These are phyloP conservation scores for Lachancea sp. DNA, from an alignment of 805 yeast species.

Conservation along the genomic window DNA sequence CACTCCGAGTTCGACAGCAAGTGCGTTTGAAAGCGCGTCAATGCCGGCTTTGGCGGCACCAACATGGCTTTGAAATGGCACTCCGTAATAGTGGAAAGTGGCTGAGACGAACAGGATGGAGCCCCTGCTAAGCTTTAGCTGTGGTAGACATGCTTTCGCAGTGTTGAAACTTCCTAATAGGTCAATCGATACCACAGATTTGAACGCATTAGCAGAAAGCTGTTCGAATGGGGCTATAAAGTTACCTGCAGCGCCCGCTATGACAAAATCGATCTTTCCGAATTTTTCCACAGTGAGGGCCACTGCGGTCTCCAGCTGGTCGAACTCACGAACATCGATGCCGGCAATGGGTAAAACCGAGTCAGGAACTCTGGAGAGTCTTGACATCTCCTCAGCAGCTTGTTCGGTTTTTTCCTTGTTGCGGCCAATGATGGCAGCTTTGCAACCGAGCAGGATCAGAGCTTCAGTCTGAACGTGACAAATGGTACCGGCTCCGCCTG, in stretches of 20 bases:
- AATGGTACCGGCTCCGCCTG: slow-evolving; percentile 97
- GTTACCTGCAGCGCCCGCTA: slow-evolving; percentile 96
- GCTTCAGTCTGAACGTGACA: slow-evolving; percentile 89
- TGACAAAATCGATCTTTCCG: slow-evolving; percentile 79
- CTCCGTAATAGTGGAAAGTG: slow-evolving; percentile 83
- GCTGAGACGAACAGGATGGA: slow-evolving; percentile 75
- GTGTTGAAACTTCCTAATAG: slow-evolving; percentile 85
- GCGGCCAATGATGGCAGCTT: slow-evolving; percentile 82
- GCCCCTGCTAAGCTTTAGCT: slow-evolving; percentile 63
- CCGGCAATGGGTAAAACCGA: slow-evolving; percentile 61
- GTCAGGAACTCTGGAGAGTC: slow-evolving; percentile 36
- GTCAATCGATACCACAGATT: slow-evolving; percentile 81
- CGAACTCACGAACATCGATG: slow-evolving; percentile 71
- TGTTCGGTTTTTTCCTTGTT: slow-evolving; percentile 55
- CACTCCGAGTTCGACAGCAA: slow-evolving; percentile 91
- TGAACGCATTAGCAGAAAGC: slow-evolving; percentile 79
- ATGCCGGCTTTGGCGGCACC: slow-evolving; percentile 95
- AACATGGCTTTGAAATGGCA: slow-evolving; percentile 84
- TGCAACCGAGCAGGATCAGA: slow-evolving; percentile 72
- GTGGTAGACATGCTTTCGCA: slow-evolving; percentile 69
- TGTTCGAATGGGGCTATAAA: slow-evolving; percentile 74
- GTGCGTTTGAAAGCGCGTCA: slow-evolving; percentile 75
- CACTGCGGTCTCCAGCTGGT: slow-evolving; percentile 57
- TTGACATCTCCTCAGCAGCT: slow-evolving; percentile 62
- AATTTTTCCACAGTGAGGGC: slow-evolving; percentile 55